Percentiles rank a stretch among this genome's conserved stretches.
Evolutionary conservation across 2,329 filamentous ascomycete species (phyloP).

Genomic region (Passalora sequoiae): DNA sequence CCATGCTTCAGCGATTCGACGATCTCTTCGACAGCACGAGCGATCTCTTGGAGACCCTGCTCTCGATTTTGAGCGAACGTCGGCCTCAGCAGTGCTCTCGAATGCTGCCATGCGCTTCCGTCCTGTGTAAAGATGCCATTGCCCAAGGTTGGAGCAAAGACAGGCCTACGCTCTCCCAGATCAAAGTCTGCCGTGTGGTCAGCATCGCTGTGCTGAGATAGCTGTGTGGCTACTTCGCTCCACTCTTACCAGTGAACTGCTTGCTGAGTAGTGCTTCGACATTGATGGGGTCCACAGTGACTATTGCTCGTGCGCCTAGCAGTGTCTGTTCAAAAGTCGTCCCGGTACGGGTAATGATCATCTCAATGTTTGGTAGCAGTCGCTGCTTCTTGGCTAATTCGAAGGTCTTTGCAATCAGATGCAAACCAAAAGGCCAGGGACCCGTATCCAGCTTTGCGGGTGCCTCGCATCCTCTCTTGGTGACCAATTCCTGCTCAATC

Average conservation of each 20-base stretch:
- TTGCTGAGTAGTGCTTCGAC: slow-evolving; percentile 7
- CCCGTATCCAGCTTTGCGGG: not conserved
- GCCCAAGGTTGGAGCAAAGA: not conserved
- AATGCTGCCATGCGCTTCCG: slow-evolving; percentile 7
- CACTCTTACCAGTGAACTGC: slow-evolving; percentile 3
- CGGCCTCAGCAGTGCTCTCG: slow-evolving; percentile 4
- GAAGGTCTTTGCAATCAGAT: slow-evolving; percentile 2
- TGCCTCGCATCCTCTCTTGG: not conserved
- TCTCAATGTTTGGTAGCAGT: not conserved
- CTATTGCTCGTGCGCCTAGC: slow-evolving; percentile 1
- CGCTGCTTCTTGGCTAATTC: slow-evolving; percentile 3
- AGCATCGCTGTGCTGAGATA: no score
- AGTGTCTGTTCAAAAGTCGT: slow-evolving; percentile 5
- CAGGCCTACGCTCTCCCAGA: not conserved
- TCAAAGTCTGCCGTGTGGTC: not conserved
- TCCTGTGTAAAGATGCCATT: slow-evolving; percentile 14
- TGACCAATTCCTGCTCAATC: not conserved
- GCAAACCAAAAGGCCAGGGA: slow-evolving; percentile 1
- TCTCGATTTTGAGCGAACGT: not conserved
- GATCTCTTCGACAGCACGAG: not conserved
- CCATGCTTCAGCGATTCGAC: not conserved
- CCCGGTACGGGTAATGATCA: slow-evolving; percentile 1
- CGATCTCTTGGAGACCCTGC: not conserved
- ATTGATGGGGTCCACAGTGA: slow-evolving; percentile 3
- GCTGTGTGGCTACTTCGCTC: no score